Evolutionary conservation across 148 eudicot species (phyloP), one percentile per base, ranked within the genome.

Genomic region (Rhododendron henanense): DNA sequence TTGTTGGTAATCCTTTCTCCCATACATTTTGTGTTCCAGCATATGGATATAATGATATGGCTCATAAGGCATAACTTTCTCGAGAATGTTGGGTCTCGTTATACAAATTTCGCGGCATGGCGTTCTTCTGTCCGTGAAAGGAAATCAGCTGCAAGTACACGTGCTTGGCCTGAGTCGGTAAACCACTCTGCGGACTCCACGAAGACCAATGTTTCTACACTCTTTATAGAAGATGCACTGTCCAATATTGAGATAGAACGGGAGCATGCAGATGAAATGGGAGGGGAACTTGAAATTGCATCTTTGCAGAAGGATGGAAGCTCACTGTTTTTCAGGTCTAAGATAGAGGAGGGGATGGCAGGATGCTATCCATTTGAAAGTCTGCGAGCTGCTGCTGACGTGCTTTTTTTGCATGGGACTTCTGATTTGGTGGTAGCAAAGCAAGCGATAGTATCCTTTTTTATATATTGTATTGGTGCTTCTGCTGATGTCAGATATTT

Each of bases 371-470:
- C 99, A 21, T 97, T 95, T 90, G 96, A 94, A 92, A 92, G 88
- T 87, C 87, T 94, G 81, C 93, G 98, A 89, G 92, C 90, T 86
- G 98, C 97, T 85, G 92, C 91, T 85, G 99, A 97, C 88, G 69
- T 90, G 75, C 98, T 97, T 44, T 97, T 97, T 88, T 89, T 94
- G 50, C 93, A 85, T 87, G 99, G 98, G 88, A 91, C 90, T 84
- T 92, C 96, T 77, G 98, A 94, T 91, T 81, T 97, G 95, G 96
- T 92, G 86, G 91, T 97, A 81, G 96, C 99, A 73, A 97, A 97
- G 89, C 94, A 93, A 88, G 98, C 99, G 61, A 93, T 95, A 79
- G 98, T 97, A 97, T 97, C 99, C 99, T 94, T 91, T 88, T 53
- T 45, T 6, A 23, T 37, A 39, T 7, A 2, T 19, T 69, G 25